phyloP scores from a whole-genome alignment of 352 stramenopile genomes.

The Globisporangium cylindrosporum region DNA sequence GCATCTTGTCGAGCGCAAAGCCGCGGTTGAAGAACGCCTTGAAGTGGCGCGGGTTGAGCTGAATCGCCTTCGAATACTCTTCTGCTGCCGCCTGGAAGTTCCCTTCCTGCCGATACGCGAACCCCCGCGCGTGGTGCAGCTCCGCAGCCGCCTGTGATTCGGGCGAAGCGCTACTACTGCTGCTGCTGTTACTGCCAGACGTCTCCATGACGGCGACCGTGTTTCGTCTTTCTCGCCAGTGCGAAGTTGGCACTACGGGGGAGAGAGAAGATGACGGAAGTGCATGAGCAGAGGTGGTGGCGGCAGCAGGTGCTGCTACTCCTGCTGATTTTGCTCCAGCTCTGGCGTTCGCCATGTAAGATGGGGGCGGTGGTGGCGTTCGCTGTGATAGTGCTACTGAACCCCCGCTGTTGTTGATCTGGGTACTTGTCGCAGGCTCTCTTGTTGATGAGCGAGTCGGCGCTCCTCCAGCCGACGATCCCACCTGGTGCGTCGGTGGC shows the following conservation, averaged over 20 bases:
- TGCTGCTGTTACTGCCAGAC: slow-evolving; percentile 6
- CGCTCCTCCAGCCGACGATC: background rate
- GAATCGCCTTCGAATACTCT: slow-evolving; percentile 78
- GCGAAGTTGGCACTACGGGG: background rate
- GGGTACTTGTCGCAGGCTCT: background rate
- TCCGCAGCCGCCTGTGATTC: slow-evolving; percentile 35
- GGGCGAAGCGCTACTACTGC: background rate
- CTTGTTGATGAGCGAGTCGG: background rate
- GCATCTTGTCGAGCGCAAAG: slow-evolving; percentile 84
- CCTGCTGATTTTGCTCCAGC: background rate
- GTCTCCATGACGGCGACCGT: slow-evolving; percentile 32
- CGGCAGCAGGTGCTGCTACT: background rate
- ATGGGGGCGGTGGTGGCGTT: background rate
- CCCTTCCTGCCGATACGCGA: slow-evolving; percentile 72
- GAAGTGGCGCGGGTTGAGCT: slow-evolving; percentile 76
- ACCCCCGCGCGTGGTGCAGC: slow-evolving; percentile 57
- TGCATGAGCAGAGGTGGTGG: background rate
- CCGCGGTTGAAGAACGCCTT: slow-evolving; percentile 89
- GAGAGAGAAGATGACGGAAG: background rate
- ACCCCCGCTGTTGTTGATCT: background rate
- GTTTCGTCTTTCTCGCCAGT: slow-evolving; percentile 14
- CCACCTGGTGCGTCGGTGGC: slow-evolving; percentile 1
- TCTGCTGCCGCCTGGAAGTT: slow-evolving; percentile 75
- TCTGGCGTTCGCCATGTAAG: background rate
- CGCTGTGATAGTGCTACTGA: background rate